Percentiles rank a stretch among this genome's conserved stretches.
phyloP scores from a whole-genome alignment of 2,329 filamentous ascomycete genomes.

The Cercospora nicotianae region DNA sequence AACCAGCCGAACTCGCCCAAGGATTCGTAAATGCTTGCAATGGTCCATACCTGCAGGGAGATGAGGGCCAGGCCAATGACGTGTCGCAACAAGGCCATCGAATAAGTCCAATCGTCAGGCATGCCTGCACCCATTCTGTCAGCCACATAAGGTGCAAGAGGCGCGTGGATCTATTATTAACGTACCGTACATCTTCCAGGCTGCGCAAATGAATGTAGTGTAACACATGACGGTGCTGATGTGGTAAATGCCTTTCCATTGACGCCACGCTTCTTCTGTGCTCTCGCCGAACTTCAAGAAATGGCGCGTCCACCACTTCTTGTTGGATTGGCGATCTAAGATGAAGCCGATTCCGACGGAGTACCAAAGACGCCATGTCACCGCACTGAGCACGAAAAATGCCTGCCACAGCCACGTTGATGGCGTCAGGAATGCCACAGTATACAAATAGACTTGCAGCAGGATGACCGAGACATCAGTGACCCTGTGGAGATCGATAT shows the following conservation, averaged over 20 bases:
- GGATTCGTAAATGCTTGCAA: constrained; percentile 88
- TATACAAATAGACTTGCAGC: constrained; percentile 71
- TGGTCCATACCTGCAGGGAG: constrained; percentile 87
- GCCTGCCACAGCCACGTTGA: constrained; percentile 72
- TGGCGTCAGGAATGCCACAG: constrained; percentile 73
- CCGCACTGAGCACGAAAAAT: constrained; percentile 77
- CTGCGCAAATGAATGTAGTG: constrained; percentile 81
- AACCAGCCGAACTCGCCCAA: constrained; percentile 99
- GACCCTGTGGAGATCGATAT: constrained; percentile 83
- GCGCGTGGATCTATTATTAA: constrained; percentile 4
- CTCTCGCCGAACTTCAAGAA: constrained; percentile 96
- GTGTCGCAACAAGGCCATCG: constrained; percentile 82
- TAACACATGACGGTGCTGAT: constrained; percentile 90
- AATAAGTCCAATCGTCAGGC: constrained; percentile 83
- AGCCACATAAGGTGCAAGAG: constrained; percentile 11
- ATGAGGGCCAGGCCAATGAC: constrained; percentile 79
- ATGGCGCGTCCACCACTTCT: constrained; percentile 94
- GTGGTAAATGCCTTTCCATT: constrained; percentile 97
- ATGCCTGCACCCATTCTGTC: constrained; percentile 44
- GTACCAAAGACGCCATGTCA: constrained; percentile 88
- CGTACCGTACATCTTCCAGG: constrained; percentile 86
- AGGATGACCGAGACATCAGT: constrained; percentile 81
- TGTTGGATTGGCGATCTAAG: constrained; percentile 79
- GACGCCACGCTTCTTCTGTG: constrained; percentile 87
- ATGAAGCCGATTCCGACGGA: constrained; percentile 83